Percentiles rank a stretch among this genome's conserved stretches.
Conservation (phyloP, 176 grass and related monocot genomes). For the Typha latifolia region DNA sequence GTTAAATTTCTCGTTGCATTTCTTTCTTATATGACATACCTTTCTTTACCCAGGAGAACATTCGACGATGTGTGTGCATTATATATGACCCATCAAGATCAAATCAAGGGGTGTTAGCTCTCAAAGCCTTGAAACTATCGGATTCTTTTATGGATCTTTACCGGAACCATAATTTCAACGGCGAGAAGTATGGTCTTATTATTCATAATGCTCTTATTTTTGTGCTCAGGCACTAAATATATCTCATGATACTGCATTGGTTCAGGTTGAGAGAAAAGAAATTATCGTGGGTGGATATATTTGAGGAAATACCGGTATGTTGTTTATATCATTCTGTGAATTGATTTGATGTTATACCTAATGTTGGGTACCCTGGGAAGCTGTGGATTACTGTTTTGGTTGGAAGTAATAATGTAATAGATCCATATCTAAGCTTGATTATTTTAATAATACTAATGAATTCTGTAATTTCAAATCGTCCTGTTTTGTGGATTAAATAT, state of each 20-base stretch:
- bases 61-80: constrained; percentile 93
- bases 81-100: constrained; percentile 95
- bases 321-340: constrained; percentile 13
- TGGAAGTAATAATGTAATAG: no score
- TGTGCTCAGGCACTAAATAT: constrained; percentile 3
- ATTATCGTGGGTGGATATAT: constrained; percentile 94
- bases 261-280: constrained; percentile 96
- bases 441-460: no score
- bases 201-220: constrained; percentile 1
- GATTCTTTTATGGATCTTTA: constrained; percentile 99
- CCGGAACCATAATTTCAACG: constrained; percentile 75
- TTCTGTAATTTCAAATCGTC: no score
- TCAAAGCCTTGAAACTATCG: constrained; percentile 86
- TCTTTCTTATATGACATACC: not conserved
- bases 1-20: not conserved
- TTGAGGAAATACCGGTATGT: constrained; percentile 93
- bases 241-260: constrained; percentile 7
- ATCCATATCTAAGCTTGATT: no score
- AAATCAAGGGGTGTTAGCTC: constrained; percentile 88
- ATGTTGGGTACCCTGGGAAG: no score
- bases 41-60: constrained; percentile 59
- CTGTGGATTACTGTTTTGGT: no score
- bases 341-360: constrained; percentile 2
- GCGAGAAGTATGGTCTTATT: constrained; percentile 67
- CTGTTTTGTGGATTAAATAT: no score